Evolutionary conservation across 768 basidiomycete genomes (phyloP), one percentile per base, ranked within the genome.

Genomic region (Trametes cinnabarina): DNA sequence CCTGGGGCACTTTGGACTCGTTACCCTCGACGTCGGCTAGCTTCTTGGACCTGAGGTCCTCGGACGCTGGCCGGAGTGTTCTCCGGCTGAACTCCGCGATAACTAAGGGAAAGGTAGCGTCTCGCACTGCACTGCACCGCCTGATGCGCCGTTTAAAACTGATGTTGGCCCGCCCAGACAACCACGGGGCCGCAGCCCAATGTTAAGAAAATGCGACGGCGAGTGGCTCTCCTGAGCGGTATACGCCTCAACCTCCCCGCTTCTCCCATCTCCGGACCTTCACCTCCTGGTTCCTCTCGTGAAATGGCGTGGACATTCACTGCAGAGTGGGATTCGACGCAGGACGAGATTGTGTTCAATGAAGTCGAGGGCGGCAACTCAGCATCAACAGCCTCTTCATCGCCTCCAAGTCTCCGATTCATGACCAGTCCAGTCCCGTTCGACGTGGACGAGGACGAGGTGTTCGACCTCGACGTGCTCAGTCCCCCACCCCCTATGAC

Each of bases 251-350:
- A 60, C 40, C 60, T 70, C 32, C 69, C 69, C 26, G 62, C 50
- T 37, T 64, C 69, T 4, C 69, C 67, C 2, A 47, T 64, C 25
- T 35, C 49, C 43, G 58, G 57, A 6, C 53, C 61, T 11, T 47
- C 61, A 11, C 60, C 60, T 2, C 61, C 63, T 11, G 58, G 53
- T 17, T 48, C 42, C 7, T 57, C 65, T 6, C 66, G 62, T 6
- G 59, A 65, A 34, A 66, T 65, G 23, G 66, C 67, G 10, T 62
- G 68, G 34, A 68, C 70, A n/a, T 71, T 71, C 55, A 69, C 68
- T 1, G 70, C 70, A 4, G 68, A 69, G 44, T 69, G 68, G 68
- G 68, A 71, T 48, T 54, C 64, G 39, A 62, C 63, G 3, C 62
- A 66, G 9, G 61, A 61, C 42, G 61, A 63, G 40, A 67, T 70